phyloP scores from a whole-genome alignment of 768 basidiomycete species.

The Trichaptum fuscoviolaceum region DNA sequence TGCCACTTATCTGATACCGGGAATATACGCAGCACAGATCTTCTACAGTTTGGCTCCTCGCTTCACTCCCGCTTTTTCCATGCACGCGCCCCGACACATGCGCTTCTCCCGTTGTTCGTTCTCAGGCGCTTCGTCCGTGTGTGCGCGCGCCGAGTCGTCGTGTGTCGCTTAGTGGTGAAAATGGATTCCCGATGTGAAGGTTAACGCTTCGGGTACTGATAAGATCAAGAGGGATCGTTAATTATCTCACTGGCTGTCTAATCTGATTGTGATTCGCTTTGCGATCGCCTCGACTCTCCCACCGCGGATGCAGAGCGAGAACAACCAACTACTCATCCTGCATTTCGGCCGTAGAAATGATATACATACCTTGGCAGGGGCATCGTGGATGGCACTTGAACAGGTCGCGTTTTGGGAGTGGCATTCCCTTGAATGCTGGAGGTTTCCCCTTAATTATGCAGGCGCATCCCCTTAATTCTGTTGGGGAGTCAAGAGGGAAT shows the following conservation, averaged over 20 bases:
- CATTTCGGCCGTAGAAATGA: neutral
- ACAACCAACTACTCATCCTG: neutral
- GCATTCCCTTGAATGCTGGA: no score
- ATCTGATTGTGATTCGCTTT: constrained; percentile 1
- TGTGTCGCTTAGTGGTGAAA: neutral
- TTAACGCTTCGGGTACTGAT: neutral
- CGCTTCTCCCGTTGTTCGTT: neutral
- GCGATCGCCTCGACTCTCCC: neutral
- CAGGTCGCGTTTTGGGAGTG: no score
- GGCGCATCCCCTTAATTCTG: no score
- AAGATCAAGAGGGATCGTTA: neutral
- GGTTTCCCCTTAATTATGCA: no score
- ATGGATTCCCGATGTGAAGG: neutral
- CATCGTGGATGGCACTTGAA: neutral
- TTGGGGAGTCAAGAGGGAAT: neutral
- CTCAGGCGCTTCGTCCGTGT: neutral
- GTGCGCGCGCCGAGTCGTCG: neutral
- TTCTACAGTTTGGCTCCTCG: neutral
- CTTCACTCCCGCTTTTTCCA: neutral
- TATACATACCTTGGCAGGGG: neutral
- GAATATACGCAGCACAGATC: neutral
- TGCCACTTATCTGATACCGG: neutral
- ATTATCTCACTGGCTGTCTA: neutral
- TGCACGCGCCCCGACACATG: neutral
- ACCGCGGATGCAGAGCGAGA: neutral